Evolutionary conservation across 1,139 yeast genomes (phyloP).

Genomic region (Geotrichum armillariae): DNA sequence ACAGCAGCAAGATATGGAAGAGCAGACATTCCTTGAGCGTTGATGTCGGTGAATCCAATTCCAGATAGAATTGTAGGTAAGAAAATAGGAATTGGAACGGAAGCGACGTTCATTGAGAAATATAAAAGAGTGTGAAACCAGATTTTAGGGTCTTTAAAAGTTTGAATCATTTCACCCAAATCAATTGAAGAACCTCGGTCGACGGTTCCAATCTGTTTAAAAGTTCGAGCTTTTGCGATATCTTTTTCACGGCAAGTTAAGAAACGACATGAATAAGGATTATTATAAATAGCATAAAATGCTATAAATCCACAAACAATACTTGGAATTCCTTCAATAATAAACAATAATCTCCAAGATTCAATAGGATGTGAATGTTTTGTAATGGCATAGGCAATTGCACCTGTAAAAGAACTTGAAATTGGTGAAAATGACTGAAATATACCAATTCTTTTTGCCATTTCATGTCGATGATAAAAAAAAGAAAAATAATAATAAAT

Average conservation of each 20-base stretch:
- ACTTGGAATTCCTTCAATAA: slow-evolving; percentile 44
- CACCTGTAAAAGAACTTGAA: slow-evolving; percentile 37
- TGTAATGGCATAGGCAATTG: slow-evolving; percentile 43
- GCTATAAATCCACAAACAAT: slow-evolving; percentile 38
- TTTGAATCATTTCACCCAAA: slow-evolving; percentile 28
- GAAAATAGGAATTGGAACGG: slow-evolving; percentile 34
- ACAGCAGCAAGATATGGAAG: slow-evolving; percentile 33
- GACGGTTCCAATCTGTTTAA: slow-evolving; percentile 29
- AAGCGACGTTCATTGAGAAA: slow-evolving; percentile 36
- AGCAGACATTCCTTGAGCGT: slow-evolving; percentile 34
- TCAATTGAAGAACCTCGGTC: slow-evolving; percentile 25
- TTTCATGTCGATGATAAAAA: slow-evolving; percentile 35
- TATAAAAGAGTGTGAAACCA: slow-evolving; percentile 26
- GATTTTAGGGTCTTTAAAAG: slow-evolving; percentile 27
- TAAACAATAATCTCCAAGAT: slow-evolving; percentile 42
- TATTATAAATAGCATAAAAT: slow-evolving; percentile 45
- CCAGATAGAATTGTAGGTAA: slow-evolving; percentile 33
- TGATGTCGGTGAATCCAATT: slow-evolving; percentile 33
- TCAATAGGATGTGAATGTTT: slow-evolving; percentile 25
- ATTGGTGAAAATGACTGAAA: slow-evolving; percentile 46
- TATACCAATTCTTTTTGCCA: slow-evolving; percentile 52
- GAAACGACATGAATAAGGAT: slow-evolving; percentile 43
- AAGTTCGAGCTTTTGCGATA: slow-evolving; percentile 32
- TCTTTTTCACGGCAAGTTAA: slow-evolving; percentile 31
- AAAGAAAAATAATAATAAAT: slow-evolving; percentile 36